phyloP scores from a whole-genome alignment of 1,139 yeast genomes.

The Magnusiomyces tetraspermus region DNA sequence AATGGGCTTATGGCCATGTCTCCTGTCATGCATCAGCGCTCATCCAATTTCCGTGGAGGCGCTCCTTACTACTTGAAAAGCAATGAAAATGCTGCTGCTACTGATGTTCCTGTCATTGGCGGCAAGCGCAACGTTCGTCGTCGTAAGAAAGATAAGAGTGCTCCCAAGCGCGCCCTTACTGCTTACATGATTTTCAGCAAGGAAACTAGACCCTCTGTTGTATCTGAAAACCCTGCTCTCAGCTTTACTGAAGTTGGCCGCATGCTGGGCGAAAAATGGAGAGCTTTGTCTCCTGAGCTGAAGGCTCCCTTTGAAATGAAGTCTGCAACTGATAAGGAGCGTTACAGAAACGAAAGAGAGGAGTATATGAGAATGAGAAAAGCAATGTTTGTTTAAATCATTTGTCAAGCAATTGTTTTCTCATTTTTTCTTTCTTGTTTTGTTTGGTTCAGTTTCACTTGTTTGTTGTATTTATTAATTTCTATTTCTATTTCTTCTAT shows the following conservation, averaged over 20 bases:
- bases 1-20: background rate
- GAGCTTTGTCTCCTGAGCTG: slow-evolving; percentile 40
- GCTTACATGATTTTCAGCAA: slow-evolving; percentile 70
- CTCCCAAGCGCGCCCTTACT: slow-evolving; percentile 56
- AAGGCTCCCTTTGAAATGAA: slow-evolving; percentile 43
- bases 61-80: slow-evolving; percentile 18
- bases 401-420: no score
- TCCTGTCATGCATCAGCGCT: slow-evolving; percentile 10
- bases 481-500: background rate
- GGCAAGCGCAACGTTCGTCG: background rate
- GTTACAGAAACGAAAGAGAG: slow-evolving; percentile 43
- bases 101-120: background rate
- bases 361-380: background rate
- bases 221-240: background rate
- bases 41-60: slow-evolving; percentile 53
- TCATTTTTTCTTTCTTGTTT: no score
- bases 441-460: no score
- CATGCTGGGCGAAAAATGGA: slow-evolving; percentile 45
- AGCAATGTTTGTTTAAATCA: background rate
- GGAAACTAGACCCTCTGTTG: slow-evolving; percentile 16
- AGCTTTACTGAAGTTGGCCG: slow-evolving; percentile 10
- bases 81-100: background rate
- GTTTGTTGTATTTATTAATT: background rate
- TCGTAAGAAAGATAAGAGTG: slow-evolving; percentile 32
- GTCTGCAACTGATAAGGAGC: slow-evolving; percentile 45